Evolutionary conservation across 129 eudicot genomes (phyloP).

Genomic region (Lactuca sativa): DNA sequence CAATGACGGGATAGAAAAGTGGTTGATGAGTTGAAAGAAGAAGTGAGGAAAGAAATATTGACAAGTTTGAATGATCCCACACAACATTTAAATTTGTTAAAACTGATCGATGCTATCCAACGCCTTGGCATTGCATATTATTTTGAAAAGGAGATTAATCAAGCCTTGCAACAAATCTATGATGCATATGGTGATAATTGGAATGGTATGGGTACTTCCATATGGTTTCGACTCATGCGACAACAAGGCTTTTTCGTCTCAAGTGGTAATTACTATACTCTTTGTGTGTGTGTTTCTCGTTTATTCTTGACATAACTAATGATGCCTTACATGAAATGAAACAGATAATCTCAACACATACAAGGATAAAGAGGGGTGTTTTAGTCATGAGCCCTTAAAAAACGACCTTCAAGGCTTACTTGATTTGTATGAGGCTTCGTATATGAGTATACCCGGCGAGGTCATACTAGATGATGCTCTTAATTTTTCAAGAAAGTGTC

Average conservation of each 20-base stretch:
- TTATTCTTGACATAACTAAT: too few relatives aligned
- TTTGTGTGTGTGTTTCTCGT: too few relatives aligned
- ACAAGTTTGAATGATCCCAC: too few relatives aligned
- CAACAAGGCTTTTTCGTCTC: constrained; percentile 13
- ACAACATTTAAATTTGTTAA: too few relatives aligned
- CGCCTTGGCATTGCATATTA: too few relatives aligned
- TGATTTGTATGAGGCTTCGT: not conserved
- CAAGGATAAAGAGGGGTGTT: constrained; percentile 21
- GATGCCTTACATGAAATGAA: not conserved
- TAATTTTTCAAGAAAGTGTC: constrained; percentile 10
- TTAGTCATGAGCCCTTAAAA: not conserved
- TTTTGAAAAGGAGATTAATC: too few relatives aligned
- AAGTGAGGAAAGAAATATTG: too few relatives aligned
- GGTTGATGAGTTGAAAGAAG: too few relatives aligned
- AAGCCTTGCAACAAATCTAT: too few relatives aligned
- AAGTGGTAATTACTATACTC: not conserved
- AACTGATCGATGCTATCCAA: too few relatives aligned
- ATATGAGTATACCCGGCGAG: constrained; percentile 23
- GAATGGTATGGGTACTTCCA: not conserved
- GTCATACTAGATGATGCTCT: constrained; percentile 36
- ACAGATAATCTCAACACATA: constrained; percentile 31
- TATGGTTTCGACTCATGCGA: constrained; percentile 18
- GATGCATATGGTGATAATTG: too few relatives aligned
- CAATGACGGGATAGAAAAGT: too few relatives aligned
- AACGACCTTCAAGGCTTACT: constrained; percentile 32